These are phyloP conservation scores for Myriangium duriaei DNA, from an alignment of 2,329 filamentous ascomycete species.

Conservation along the genomic window DNA sequence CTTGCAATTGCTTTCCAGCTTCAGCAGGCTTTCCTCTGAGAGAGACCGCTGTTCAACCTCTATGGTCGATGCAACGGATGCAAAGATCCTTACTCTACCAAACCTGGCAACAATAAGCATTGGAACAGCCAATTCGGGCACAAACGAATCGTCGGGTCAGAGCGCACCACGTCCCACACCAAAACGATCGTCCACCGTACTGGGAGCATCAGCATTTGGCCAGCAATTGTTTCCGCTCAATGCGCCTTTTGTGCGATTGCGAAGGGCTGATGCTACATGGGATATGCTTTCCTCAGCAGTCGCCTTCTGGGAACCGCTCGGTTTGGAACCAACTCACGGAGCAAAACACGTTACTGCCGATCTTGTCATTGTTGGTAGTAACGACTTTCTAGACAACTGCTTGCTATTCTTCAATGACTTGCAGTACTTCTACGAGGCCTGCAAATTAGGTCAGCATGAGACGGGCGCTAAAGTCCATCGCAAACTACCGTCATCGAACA, in stretches of 20 bases:
- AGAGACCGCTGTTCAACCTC: conserved; percentile 11
- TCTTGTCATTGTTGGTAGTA: conserved; percentile 56
- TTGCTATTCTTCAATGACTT: conserved; percentile 55
- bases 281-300: conserved; percentile 65
- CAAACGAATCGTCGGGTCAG: conserved; percentile 14
- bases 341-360: conserved; percentile 58
- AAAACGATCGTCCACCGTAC: conserved; percentile 18
- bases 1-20: no score
- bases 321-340: conserved; percentile 58
- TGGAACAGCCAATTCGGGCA: conserved; percentile 1
- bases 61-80: not conserved
- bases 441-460: conserved; percentile 56
- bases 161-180: conserved; percentile 22
- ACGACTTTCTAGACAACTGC: conserved; percentile 49
- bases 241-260: conserved; percentile 59
- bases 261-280: conserved; percentile 54
- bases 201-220: conserved; percentile 17
- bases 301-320: conserved; percentile 70
- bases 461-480: conserved; percentile 3
- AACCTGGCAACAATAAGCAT: conserved; percentile 4
- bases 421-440: conserved; percentile 58
- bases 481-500: not conserved
- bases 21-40: not conserved
- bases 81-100: conserved; percentile 2
- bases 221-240: conserved; percentile 46